Base-by-base conservation (phyloP, 1,284 basidiomycete species). In the Ustilago sp. region DNA sequence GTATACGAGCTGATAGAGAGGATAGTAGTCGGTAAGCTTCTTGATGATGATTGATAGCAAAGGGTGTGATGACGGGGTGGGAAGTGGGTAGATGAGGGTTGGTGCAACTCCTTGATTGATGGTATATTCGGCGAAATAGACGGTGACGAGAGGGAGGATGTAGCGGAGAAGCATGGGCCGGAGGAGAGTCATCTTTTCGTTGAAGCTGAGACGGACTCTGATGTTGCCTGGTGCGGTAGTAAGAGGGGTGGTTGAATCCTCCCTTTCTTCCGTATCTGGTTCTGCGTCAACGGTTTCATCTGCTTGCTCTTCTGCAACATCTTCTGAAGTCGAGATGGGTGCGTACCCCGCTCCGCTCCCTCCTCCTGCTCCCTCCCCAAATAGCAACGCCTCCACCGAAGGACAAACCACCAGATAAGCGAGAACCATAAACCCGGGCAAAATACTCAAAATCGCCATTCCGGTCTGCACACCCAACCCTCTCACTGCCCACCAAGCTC, bases 401-500 rank as follows among this genome's bases (percentile, higher is more conserved):
- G 80, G 80, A 47, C 81, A 36, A n/a, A 82, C 54, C 28, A 71
- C 34, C 3, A 74, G 45, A 53, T 83, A 85, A 8, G 80, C 72
- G 5, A 79, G 1, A 1, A 79, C 71, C 81, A 85, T 85, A 32
- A 80, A 73, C 11, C 69, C 74, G 0, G 84, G 82, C 39, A 85
- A 48, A 4, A 82, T 54, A 11, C 77, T 77, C 38, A 85, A 55
- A 1, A 82, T 62, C 12, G 93, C 92, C 28, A 99, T 91, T 0
- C 95, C 97, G 8, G 88, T 83, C 56, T 91, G 90, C 7, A 99
- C 94, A 13, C 96, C 96, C 1, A 97, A 87, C 0, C 91, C 90
- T 39, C 97, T 89, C 1, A 98, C 88, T 75, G 94, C 89, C 96
- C 96, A 98, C 96, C 96, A 99, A 7, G 97, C 86, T 45, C 92